Percentiles rank a stretch among this genome's conserved stretches.
phyloP scores from a whole-genome alignment of 1,139 yeast genomes.

The Candida buenavistaensis region DNA sequence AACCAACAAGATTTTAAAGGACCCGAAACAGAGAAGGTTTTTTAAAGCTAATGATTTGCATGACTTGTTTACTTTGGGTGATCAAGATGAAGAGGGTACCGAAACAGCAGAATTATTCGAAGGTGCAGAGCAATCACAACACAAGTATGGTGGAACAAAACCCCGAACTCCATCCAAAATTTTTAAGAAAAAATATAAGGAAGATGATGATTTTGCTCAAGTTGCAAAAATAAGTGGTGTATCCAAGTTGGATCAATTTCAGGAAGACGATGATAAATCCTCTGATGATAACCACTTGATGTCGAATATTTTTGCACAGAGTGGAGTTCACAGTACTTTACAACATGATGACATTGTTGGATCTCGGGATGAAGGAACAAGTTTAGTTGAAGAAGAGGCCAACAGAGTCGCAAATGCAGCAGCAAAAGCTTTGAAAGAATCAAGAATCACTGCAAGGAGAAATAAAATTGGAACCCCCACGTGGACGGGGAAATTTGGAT shows the following conservation, averaged over 20 bases:
- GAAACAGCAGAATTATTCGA: constrained; percentile 65
- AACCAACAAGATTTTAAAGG: constrained; percentile 90
- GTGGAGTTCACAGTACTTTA: constrained; percentile 75
- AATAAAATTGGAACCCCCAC: constrained; percentile 84
- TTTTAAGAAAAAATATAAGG: constrained; percentile 27
- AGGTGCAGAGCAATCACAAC: constrained; percentile 48
- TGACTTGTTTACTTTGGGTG: constrained; percentile 84
- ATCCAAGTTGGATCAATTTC: constrained; percentile 48
- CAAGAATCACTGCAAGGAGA: constrained; percentile 63
- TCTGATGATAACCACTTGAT: constrained; percentile 60
- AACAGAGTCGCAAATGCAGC: constrained; percentile 75
- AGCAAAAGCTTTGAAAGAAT: constrained; percentile 65
- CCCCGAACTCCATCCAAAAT: constrained; percentile 26
- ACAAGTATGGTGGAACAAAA: constrained; percentile 29
- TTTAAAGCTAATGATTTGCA: constrained; percentile 91
- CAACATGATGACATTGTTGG: constrained; percentile 79
- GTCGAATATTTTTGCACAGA: constrained; percentile 69
- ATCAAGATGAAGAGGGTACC: constrained; percentile 64
- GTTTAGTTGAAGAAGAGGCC: constrained; percentile 75
- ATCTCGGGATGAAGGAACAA: constrained; percentile 48
- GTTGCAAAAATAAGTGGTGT: constrained; percentile 58
- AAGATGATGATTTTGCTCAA: constrained; percentile 56
- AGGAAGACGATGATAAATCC: constrained; percentile 32
- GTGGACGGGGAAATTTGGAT: constrained; percentile 93
- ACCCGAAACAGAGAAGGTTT: constrained; percentile 91